Evolutionary conservation across 164 flowering plant species (phyloP).

Genomic region (Piper betle): DNA sequence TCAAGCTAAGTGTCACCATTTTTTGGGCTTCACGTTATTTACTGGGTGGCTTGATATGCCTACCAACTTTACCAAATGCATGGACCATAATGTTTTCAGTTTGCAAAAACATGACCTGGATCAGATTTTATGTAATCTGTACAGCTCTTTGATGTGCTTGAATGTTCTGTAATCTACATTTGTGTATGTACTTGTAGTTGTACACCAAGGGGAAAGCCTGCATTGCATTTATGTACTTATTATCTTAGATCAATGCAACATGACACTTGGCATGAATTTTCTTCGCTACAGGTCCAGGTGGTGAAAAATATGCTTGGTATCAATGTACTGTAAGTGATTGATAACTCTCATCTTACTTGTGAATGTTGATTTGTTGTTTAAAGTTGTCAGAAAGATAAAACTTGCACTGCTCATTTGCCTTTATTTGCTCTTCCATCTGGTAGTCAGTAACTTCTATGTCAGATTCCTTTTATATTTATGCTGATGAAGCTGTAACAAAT

Average conservation of each 20-base stretch:
- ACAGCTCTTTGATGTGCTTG: too few relatives aligned
- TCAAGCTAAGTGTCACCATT: too few relatives aligned
- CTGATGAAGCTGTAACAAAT: background rate
- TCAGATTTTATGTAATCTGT: too few relatives aligned
- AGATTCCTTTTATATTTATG: background rate
- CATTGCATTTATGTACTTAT: background rate
- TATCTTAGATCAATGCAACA: background rate
- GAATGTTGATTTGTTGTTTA: background rate
- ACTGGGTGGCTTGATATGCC: too few relatives aligned
- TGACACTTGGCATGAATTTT: background rate
- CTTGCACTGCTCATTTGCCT: too few relatives aligned
- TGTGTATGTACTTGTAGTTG: too few relatives aligned
- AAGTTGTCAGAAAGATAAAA: background rate
- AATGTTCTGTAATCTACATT: too few relatives aligned
- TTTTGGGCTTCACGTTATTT: too few relatives aligned
- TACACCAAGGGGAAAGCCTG: too few relatives aligned
- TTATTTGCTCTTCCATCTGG: background rate
- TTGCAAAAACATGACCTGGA: too few relatives aligned
- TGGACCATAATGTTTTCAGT: too few relatives aligned
- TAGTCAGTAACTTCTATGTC: background rate
- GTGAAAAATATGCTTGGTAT: constrained; percentile 97
- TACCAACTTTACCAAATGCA: too few relatives aligned
- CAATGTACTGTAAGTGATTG: constrained; percentile 79
- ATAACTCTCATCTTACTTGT: background rate
- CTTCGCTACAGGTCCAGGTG: constrained; percentile 67